Evolutionary conservation across 768 basidiomycete species (phyloP).

Genomic region (Butyriboletus loyo): DNA sequence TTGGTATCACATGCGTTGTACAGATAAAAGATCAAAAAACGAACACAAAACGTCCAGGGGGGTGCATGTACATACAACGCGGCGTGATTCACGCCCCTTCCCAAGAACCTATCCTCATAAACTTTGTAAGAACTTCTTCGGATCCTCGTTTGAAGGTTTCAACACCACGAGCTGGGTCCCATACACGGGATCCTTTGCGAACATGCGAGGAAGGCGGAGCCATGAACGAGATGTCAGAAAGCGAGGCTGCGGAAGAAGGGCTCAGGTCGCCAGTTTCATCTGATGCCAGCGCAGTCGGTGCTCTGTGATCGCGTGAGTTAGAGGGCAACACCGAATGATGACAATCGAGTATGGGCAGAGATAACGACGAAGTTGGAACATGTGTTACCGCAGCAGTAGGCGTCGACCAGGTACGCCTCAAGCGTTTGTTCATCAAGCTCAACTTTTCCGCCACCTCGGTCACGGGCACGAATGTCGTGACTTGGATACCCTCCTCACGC

Average conservation of each 20-base stretch:
- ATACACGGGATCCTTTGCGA: conserved; percentile 60
- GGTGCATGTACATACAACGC: background rate
- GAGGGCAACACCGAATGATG: conserved; percentile 16
- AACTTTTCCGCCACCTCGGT: conserved; percentile 22
- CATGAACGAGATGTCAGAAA: conserved; percentile 52
- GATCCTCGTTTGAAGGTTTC: conserved; percentile 85
- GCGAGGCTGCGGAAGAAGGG: conserved; percentile 9
- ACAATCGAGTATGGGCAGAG: conserved; percentile 13
- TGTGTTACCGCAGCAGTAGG: conserved; percentile 4
- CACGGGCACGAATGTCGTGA: conserved; percentile 27
- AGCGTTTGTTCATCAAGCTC: conserved; percentile 17
- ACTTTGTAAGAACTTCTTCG: conserved; percentile 81
- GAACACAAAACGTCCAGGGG: background rate
- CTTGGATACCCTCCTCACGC: conserved; percentile 60
- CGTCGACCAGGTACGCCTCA: conserved; percentile 20
- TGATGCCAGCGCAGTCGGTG: conserved; percentile 3
- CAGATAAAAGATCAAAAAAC: background rate
- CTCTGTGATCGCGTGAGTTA: conserved; percentile 6
- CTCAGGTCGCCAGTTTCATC: conserved; percentile 6
- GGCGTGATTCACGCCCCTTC: conserved; percentile 35
- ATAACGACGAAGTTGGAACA: background rate
- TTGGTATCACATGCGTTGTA: background rate
- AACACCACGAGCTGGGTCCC: conserved; percentile 83
- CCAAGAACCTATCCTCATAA: conserved; percentile 76
- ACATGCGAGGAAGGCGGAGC: conserved; percentile 49